Evolutionary conservation across 768 basidiomycete genomes (phyloP), one percentile per base, ranked within the genome.

Genomic region (Dioszegia aurantiaca): DNA sequence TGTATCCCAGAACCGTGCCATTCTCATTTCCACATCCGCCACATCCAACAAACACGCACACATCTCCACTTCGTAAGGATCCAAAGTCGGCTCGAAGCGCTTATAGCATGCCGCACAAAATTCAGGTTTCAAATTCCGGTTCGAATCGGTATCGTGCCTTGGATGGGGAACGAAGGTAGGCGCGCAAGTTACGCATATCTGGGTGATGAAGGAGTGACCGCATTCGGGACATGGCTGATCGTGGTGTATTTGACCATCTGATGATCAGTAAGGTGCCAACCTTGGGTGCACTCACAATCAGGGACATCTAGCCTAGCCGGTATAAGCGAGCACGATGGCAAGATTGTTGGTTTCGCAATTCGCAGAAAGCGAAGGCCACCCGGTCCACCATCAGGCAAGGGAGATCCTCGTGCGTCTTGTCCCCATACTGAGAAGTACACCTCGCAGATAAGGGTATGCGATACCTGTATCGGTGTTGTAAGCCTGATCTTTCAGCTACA

Each of bases 401-500:
- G 47, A 16, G 36, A 14, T 0, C 69, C 72, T 4, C 37, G 9
- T n/a, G 54, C 46, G 41, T 63, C 59, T 45, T 70, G 63, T 3
- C 67, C 69, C 21, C 61, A 61, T 0, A 73, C 56, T 1, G 67
- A 65, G 52, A 70, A 70, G 54, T 59, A 67, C 6, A 73, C 62
- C 19, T 73, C 69, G 12, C 56, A 51, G 5, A 66, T 39, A 14
- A 73, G 48, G 33, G 59, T 10, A 37, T 64, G 63, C 2, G 55
- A 58, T 23, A 61, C 59, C 19, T 45, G 19, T 27, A 64, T 54
- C 5, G 58, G 56, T 2, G 60, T 59, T 3, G 31, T 44, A 26
- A 63, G 21, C 3, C 51, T 61, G 46, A 11, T 11, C 36, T 1
- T n/a, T 40, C 39, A 41, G 47, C 31, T 11, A 9, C 5, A 36